phyloP scores from a whole-genome alignment of 306 rosid genomes.

The Trichosanthes cucumerina region DNA sequence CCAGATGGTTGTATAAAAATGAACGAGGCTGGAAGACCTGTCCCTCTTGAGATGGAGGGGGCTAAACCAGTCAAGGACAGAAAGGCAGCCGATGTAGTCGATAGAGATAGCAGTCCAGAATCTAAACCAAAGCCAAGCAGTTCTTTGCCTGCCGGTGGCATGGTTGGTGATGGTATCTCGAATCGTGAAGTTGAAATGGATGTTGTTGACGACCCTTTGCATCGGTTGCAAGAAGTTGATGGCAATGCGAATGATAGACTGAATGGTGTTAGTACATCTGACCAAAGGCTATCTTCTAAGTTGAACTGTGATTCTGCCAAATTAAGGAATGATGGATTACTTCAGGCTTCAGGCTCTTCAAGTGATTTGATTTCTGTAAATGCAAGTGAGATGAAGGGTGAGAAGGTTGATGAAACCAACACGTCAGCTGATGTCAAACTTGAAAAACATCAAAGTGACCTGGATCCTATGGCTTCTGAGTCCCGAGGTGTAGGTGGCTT shows the following conservation, averaged over 20 bases:
- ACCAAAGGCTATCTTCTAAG: constrained; percentile 20
- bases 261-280: constrained; percentile 16
- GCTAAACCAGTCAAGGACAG: constrained; percentile 20
- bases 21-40: constrained; percentile 18
- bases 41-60: constrained; percentile 21
- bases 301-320: constrained; percentile 20
- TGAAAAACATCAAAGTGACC: constrained; percentile 21
- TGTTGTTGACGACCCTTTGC: constrained; percentile 13
- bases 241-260: constrained; percentile 13
- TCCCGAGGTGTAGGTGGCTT: constrained; percentile 20
- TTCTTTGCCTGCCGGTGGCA: constrained; percentile 15
- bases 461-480: constrained; percentile 13
- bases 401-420: constrained; percentile 22
- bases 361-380: constrained; percentile 26
- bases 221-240: constrained; percentile 23
- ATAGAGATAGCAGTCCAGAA: constrained; percentile 22
- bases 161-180: constrained; percentile 18
- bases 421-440: constrained; percentile 11
- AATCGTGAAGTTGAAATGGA: constrained; percentile 24
- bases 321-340: constrained; percentile 20
- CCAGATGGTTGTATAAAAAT: constrained; percentile 27
- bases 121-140: constrained; percentile 11
- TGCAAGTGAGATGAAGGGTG: constrained; percentile 24
- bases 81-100: constrained; percentile 17
- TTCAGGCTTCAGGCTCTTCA: constrained; percentile 17